Base-by-base conservation (phyloP, 1,139 yeast genomes). In the Ashbya aceris region DNA sequence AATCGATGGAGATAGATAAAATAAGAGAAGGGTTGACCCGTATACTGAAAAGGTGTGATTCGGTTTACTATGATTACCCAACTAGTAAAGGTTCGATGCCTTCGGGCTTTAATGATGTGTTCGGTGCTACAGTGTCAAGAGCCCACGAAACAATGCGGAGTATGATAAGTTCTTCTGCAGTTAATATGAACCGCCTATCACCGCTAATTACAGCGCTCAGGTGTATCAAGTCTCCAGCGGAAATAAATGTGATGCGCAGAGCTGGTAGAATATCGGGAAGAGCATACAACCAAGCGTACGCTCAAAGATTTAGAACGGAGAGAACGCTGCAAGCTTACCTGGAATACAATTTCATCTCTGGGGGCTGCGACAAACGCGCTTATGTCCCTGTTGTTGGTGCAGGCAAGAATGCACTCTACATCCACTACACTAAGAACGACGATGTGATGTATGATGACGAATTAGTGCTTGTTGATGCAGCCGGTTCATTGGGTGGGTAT, bases 331-430 rank as follows among this genome's bases (percentile, higher is more conserved):
- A 83, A 17, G 76, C 94, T n/a, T 87, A 70, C 56, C 67, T 93
- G 46, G 95, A 89, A 48, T 85, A 85, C 60, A 75, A 80, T 54
- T 89, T 91, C 61, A 76, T 83, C 7, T 70, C 76, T 40, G 86
- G 89, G 26, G 98, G 98, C 0, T 87, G 96, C 62, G 94, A 86
- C 49, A 77, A 77, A 48, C 77, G 83, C 36, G 97, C 96, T 0
- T 93, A 93, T 58, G 76, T 89, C 27, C 97, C 99, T 0, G 99
- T 93, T 8, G 95, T 93, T 7, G 99, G 97, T 2, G 83, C 95
- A 34, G 98, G 98, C 2, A 64, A 73, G 20, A 87, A 87, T 58
- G 86, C 95, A 0, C 67, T 87, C 36, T 82, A 91, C 33, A 86
- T 91, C 46, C 97, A 89, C 61, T 89, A 89, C 60, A 87, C 95